phyloP scores from a whole-genome alignment of 495 filamentous ascomycete species.

The Penicillium robsamsonii region DNA sequence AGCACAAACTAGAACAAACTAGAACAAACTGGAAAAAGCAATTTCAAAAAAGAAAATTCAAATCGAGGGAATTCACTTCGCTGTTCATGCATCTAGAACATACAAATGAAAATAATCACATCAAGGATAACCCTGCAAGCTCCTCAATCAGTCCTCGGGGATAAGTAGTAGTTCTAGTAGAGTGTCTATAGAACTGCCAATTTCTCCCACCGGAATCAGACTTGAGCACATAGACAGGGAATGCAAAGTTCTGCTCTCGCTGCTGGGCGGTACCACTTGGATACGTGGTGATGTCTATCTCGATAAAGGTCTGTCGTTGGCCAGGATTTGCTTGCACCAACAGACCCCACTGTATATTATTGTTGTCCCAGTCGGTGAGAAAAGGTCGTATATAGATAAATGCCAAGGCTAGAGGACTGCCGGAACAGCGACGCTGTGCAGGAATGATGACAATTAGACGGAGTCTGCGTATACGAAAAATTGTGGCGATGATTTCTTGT shows the following conservation, averaged over 20 bases:
- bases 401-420: not conserved
- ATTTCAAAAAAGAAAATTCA: not conserved
- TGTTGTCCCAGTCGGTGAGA: too few relatives aligned
- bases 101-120: not conserved
- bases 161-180: not conserved
- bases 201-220: not conserved
- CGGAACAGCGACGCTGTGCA: not conserved
- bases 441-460: slow-evolving; percentile 1
- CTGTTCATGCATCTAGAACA: not conserved
- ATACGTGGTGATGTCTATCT: not conserved
- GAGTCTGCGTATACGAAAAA: not conserved
- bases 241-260: not conserved
- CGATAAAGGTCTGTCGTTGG: not conserved
- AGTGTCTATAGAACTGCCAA: not conserved
- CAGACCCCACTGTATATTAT: not conserved
- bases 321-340: not conserved
- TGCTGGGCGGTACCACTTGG: not conserved
- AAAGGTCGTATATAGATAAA: not conserved
- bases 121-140: not conserved
- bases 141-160: not conserved
- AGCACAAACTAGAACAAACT: not conserved
- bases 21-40: not conserved
- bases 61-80: not conserved
- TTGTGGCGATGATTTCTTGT: not conserved
- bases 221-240: not conserved